A percentile compares a stretch with the other conserved stretches of the same genome.
These are phyloP conservation scores for Chloris gayana DNA, from an alignment of 176 grass and related monocot genomes.

Conservation along the genomic window DNA sequence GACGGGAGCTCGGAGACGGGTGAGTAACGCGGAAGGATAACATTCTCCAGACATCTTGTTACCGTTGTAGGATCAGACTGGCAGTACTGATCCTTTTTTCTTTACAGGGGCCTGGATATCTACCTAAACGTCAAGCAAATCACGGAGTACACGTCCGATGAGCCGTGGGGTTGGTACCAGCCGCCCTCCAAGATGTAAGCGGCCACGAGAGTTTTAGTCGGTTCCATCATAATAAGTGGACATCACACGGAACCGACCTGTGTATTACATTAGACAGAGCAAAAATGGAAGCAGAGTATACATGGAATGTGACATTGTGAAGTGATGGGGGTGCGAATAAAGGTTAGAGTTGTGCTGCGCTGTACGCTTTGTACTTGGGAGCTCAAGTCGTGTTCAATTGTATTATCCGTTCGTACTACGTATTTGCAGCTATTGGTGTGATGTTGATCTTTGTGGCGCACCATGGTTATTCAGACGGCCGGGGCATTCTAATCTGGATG, in stretches of 20 bases:
- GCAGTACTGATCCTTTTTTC: conserved; percentile 18
- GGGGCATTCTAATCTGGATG: background rate
- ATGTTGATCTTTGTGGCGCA: background rate
- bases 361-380: background rate
- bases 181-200: conserved; percentile 70
- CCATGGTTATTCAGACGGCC: background rate
- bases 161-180: conserved; percentile 92
- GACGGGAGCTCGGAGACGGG: conserved; percentile 96
- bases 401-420: background rate
- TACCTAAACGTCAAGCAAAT: conserved; percentile 89
- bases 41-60: background rate
- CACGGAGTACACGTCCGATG: conserved; percentile 86
- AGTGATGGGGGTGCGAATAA: background rate
- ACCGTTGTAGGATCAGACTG: background rate
- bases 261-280: background rate
- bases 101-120: conserved; percentile 83
- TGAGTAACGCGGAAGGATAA: conserved; percentile 11
- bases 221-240: conserved; percentile 2
- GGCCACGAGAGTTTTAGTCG: background rate
- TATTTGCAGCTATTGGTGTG: background rate
- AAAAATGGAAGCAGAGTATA: background rate
- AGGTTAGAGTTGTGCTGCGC: background rate
- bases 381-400: background rate
- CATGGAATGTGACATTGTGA: background rate
- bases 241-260: background rate